These are phyloP conservation scores for Kwoniella shivajii DNA, from an alignment of 1,284 basidiomycete genomes.

Conservation along the genomic window DNA sequence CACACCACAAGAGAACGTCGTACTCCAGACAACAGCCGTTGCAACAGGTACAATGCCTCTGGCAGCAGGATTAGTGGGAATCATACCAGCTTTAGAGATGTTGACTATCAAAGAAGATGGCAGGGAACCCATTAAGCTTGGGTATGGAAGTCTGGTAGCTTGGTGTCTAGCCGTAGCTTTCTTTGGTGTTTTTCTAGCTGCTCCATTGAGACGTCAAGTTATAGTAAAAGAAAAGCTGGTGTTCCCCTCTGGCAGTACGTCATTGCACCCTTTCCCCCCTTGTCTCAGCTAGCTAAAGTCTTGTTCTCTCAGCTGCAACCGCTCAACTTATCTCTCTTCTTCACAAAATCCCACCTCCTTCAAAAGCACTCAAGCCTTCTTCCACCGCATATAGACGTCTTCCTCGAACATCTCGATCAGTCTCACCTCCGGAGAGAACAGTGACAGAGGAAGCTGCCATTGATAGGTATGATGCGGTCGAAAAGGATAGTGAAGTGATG, in stretches of 20 bases:
- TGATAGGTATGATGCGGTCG: slow-evolving; percentile 14
- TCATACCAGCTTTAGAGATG: slow-evolving; percentile 83
- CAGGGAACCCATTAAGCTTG: slow-evolving; percentile 69
- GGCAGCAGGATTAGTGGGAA: slow-evolving; percentile 91
- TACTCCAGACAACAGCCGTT: slow-evolving; percentile 92
- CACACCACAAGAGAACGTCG: slow-evolving; percentile 85
- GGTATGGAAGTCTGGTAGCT: slow-evolving; percentile 69
- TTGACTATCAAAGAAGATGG: slow-evolving; percentile 76
- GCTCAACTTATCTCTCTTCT: slow-evolving; percentile 92
- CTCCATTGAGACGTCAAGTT: slow-evolving; percentile 90
- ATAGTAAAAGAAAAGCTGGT: slow-evolving; percentile 91
- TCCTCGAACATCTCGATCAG: slow-evolving; percentile 30
- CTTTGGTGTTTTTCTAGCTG: slow-evolving; percentile 93
- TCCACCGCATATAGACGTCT: slow-evolving; percentile 32
- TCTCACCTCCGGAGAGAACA: slow-evolving; percentile 18
- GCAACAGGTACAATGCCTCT: slow-evolving; percentile 84
- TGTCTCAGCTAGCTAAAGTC: too few relatives aligned
- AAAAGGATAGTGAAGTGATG: slow-evolving; percentile 56
- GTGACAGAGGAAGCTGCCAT: slow-evolving; percentile 7
- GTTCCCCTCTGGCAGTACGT: slow-evolving; percentile 80
- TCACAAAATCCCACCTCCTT: slow-evolving; percentile 58
- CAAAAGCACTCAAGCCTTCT: slow-evolving; percentile 17
- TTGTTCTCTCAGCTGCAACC: slow-evolving; percentile 68
- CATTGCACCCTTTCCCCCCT: neutral
- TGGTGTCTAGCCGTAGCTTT: slow-evolving; percentile 78